These are phyloP conservation scores for Penicillium sp. DNA, from an alignment of 2,329 filamentous ascomycete species.

Conservation along the genomic window DNA sequence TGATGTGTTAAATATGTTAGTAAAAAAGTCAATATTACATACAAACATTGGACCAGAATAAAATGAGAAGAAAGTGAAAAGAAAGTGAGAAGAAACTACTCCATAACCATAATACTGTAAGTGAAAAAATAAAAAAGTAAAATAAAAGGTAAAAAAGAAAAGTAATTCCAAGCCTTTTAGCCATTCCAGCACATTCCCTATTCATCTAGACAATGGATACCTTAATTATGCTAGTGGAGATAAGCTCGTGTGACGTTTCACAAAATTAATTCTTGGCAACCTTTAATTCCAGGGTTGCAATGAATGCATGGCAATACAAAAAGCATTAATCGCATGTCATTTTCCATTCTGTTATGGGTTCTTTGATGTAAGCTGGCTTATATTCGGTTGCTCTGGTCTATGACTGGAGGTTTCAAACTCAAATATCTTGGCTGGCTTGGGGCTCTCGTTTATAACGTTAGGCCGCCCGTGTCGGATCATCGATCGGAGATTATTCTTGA, in stretches of 20 bases:
- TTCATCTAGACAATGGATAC: slow-evolving; percentile 15
- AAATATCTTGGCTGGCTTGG: neutral
- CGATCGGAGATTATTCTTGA: slow-evolving; percentile 7
- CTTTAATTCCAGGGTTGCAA: slow-evolving; percentile 28
- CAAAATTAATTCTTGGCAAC: slow-evolving; percentile 24
- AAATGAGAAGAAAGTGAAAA: neutral
- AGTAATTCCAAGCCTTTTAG: neutral
- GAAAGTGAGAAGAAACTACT: neutral
- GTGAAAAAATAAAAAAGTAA: neutral
- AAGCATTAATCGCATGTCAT: slow-evolving; percentile 11
- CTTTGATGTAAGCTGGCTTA: neutral
- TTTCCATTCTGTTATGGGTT: neutral
- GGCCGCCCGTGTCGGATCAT: neutral
- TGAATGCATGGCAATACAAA: slow-evolving; percentile 18
- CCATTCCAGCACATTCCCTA: slow-evolving; percentile 9
- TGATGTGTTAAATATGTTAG: neutral
- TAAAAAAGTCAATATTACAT: neutral
- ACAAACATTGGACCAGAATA: neutral
- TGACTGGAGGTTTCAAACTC: neutral
- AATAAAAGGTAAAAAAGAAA: neutral
- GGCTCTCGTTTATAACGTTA: neutral
- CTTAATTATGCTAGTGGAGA: slow-evolving; percentile 33
- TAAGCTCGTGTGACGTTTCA: slow-evolving; percentile 35
- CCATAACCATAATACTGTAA: neutral
- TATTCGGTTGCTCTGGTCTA: neutral